These are phyloP conservation scores for Allantophomopsis cytisporea DNA, from an alignment of 2,329 filamentous ascomycete genomes.

Conservation along the genomic window DNA sequence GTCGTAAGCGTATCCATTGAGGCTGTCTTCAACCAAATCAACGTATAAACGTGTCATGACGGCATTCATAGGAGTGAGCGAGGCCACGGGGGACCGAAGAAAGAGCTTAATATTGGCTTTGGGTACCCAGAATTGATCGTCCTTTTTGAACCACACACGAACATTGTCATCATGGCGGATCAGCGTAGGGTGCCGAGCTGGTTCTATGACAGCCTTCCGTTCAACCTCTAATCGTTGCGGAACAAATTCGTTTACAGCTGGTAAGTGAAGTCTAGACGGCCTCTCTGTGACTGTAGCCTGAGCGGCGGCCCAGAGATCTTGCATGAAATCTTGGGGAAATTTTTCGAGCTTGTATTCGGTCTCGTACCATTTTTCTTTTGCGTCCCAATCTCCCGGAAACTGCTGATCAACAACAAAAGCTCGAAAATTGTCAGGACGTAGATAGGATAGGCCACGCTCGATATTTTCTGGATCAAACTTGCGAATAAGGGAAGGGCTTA, in stretches of 20 bases:
- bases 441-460: conserved; percentile 39
- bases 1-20: conserved; percentile 55
- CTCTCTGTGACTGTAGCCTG: conserved; percentile 9
- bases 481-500: conserved; percentile 43
- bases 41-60: conserved; percentile 45
- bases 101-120: conserved; percentile 50
- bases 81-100: conserved; percentile 36
- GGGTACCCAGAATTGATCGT: conserved; percentile 59
- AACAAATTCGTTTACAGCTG: conserved; percentile 57
- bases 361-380: conserved; percentile 57
- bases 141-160: conserved; percentile 58
- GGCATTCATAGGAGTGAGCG: conserved; percentile 40
- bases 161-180: conserved; percentile 50
- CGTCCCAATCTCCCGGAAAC: conserved; percentile 42
- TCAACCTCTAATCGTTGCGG: conserved; percentile 53
- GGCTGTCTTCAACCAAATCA: conserved; percentile 47
- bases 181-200: conserved; percentile 43
- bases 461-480: conserved; percentile 49
- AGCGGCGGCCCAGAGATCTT: not conserved
- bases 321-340: conserved; percentile 28
- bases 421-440: conserved; percentile 52
- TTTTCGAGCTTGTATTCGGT: conserved; percentile 54
- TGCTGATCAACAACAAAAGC: conserved; percentile 47
- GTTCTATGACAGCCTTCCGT: conserved; percentile 44
- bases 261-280: conserved; percentile 37